Conservation (phyloP, 1,139 yeast species). For the Hansenula sp. region DNA sequence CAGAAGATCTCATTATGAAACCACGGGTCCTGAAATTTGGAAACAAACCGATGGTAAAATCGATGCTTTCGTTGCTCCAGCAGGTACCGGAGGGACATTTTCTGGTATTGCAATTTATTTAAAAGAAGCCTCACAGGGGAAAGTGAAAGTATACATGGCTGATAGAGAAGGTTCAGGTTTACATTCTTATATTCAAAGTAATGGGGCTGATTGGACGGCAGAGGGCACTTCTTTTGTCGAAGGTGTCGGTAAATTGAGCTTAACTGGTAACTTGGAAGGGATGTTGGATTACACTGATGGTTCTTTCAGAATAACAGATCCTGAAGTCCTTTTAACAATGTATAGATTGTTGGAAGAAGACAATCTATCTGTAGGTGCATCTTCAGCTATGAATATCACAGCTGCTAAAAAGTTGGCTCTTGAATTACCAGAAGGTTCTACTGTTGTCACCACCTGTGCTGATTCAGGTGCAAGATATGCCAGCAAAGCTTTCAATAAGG, state of each 20-base stretch:
- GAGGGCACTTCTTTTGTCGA: conserved; percentile 22
- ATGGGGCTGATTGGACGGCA: conserved; percentile 16
- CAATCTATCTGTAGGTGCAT: conserved; percentile 17
- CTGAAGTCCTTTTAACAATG: conserved; percentile 13
- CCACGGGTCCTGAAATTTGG: conserved; percentile 23
- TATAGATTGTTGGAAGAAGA: conserved; percentile 17
- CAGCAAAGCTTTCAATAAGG: conserved; percentile 15
- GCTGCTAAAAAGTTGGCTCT: conserved; percentile 18
- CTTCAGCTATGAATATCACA: conserved; percentile 18
- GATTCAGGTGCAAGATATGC: conserved; percentile 19
- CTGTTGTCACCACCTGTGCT: conserved; percentile 20
- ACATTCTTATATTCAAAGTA: conserved; percentile 14
- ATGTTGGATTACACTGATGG: conserved; percentile 13
- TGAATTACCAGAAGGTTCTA: conserved; percentile 20
- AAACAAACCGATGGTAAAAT: conserved; percentile 18
- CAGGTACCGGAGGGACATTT: conserved; percentile 23
- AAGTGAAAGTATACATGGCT: conserved; percentile 13
- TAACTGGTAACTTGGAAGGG: conserved; percentile 18
- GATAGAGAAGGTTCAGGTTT: conserved; percentile 21
- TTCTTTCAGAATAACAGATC: conserved; percentile 13
- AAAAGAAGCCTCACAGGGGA: conserved; percentile 10
- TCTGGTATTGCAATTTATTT: conserved; percentile 15
- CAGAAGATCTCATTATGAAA: conserved; percentile 17
- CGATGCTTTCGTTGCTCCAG: conserved; percentile 17
- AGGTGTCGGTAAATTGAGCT: conserved; percentile 20